Evolutionary conservation across 805 yeast species (phyloP).

Genomic region (Starmera pachycereana): DNA sequence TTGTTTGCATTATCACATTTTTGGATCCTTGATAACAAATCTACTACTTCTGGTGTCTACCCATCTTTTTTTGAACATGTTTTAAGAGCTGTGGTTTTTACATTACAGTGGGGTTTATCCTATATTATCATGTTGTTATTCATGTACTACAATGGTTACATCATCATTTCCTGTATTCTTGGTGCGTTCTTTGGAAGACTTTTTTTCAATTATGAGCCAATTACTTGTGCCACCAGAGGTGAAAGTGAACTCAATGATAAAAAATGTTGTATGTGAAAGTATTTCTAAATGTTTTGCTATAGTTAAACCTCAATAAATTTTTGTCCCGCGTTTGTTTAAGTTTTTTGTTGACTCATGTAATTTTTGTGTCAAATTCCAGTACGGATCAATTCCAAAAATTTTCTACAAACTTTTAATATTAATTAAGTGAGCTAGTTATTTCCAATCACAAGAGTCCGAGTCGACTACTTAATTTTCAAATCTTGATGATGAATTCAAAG

Average conservation of each 20-base stretch:
- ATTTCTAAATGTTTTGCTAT: too few relatives aligned
- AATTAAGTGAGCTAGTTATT: too few relatives aligned
- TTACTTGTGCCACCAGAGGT: constrained; percentile 15
- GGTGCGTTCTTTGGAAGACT: constrained; percentile 54
- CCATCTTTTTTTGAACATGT: constrained; percentile 43
- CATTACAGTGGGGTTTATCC: constrained; percentile 52
- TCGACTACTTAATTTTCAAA: too few relatives aligned
- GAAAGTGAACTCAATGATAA: constrained; percentile 22
- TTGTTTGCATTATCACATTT: constrained; percentile 17
- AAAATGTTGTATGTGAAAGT: constrained; percentile 26
- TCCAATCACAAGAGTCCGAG: too few relatives aligned
- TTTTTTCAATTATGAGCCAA: constrained; percentile 39
- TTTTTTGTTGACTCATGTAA: too few relatives aligned
- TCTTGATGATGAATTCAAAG: too few relatives aligned
- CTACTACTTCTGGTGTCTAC: constrained; percentile 13
- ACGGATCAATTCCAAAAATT: too few relatives aligned
- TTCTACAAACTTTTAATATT: too few relatives aligned
- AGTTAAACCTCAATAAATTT: too few relatives aligned
- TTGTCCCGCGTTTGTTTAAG: too few relatives aligned
- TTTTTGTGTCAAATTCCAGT: too few relatives aligned
- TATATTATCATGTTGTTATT: constrained; percentile 61
- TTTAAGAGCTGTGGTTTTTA: constrained; percentile 37
- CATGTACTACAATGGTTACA: constrained; percentile 68
- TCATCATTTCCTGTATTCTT: constrained; percentile 49
- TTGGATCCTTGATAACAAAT: constrained; percentile 16